phyloP scores from a whole-genome alignment of 2,329 filamentous ascomycete species.

The Alternaria dauci region DNA sequence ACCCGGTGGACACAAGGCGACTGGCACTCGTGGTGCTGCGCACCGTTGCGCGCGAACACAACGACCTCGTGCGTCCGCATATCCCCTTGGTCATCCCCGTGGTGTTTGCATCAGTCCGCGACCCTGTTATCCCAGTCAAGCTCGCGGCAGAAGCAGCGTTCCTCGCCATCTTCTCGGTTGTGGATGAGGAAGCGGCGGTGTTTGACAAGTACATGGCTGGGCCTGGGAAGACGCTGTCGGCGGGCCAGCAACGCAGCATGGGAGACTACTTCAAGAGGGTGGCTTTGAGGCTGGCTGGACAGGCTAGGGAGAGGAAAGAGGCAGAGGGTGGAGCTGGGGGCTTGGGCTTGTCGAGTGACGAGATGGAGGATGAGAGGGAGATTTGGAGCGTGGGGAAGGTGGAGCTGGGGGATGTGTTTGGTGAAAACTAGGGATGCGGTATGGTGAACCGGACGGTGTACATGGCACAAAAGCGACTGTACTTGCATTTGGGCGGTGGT shows the following conservation, averaged over 20 bases:
- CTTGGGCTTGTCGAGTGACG: constrained; percentile 85
- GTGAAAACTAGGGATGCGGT: constrained; percentile 19
- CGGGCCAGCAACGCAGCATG: constrained; percentile 86
- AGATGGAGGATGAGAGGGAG: constrained; percentile 92
- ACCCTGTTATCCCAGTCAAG: constrained; percentile 93
- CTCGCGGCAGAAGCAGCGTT: constrained; percentile 94
- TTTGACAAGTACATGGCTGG: constrained; percentile 91
- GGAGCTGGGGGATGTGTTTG: constrained; percentile 71
- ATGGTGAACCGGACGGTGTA: not conserved
- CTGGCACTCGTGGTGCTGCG: constrained; percentile 87
- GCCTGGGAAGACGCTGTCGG: constrained; percentile 68
- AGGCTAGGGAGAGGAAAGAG: constrained; percentile 87
- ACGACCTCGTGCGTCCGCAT: constrained; percentile 83
- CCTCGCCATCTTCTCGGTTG: constrained; percentile 86
- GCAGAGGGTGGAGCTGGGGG: constrained; percentile 90
- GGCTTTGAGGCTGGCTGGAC: constrained; percentile 80
- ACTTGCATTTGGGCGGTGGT: constrained; percentile 9
- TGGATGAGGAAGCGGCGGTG: constrained; percentile 82
- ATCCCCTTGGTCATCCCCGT: constrained; percentile 80
- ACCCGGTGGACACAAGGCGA: constrained; percentile 82
- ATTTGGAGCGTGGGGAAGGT: constrained; percentile 95
- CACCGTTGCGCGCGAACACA: constrained; percentile 80
- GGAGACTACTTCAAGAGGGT: constrained; percentile 97
- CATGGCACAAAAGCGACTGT: constrained; percentile 10
- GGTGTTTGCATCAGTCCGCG: constrained; percentile 88